Evolutionary conservation across 1,284 basidiomycete species (phyloP), one percentile per base, ranked within the genome.

Genomic region (Ganoderma sinense): DNA sequence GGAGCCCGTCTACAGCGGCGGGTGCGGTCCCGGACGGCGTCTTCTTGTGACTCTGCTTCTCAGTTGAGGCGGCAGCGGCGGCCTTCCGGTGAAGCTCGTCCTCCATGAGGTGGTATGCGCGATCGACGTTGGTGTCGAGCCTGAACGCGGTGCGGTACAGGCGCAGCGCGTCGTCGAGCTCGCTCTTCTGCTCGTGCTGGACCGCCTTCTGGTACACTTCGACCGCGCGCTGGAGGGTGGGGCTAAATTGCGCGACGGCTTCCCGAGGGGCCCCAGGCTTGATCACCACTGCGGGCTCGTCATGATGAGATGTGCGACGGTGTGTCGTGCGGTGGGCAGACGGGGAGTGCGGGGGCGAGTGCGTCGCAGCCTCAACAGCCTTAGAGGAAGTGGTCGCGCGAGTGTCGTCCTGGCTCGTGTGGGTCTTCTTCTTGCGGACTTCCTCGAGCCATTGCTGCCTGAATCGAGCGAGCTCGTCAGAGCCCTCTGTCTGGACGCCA

Each of bases 131-230:
- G 29, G 89, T 78, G 67, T 96, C 88, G 77, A 93, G 82, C 68
- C 91, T 88, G 80, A 96, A 96, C 1, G 94, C 94, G 66, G 88
- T 87, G 14, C 93, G 88, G 76, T 97, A 97, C 3, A 95, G 81
- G 31, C 80, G 78, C 8, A 96, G 80, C 10, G 95, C 95, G 41
- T 91, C 88, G 74, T 94, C 91, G 53, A 95, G 84, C 70, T 92
- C 84, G 53, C 94, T 90, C 48, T 82, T 81, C 77, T 94, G 91
- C 80, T 97, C 95, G 67, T 87, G 84, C 62, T 88, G 84, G 33
- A 95, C 87, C 4, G 95, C 95, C 43, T 82, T 84, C 26, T 86
- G 81, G 78, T 97, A 97, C 10, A 91, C 76, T 20, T 86, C 86
- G 45, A 95, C 82, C 0, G 95, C 94, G 56, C 78, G 82, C 53